phyloP scores from a whole-genome alignment of 208 protist genomes.

The Vickermania spadyakhi region DNA sequence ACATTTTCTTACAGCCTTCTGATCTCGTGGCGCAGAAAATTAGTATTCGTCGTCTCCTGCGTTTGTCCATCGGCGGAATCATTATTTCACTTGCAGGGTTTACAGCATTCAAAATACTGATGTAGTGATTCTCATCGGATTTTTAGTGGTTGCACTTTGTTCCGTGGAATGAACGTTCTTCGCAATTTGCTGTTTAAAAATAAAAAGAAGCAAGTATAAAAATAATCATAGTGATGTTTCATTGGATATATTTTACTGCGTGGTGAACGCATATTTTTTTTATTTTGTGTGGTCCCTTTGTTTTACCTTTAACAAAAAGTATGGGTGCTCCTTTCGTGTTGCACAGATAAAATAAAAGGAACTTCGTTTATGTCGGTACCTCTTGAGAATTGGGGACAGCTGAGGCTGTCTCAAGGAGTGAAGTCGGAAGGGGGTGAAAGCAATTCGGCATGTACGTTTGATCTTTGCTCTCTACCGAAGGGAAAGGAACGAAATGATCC shows the following conservation, averaged over 20 bases:
- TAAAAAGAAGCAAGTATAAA: too few species aligned
- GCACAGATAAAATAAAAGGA: too few species aligned
- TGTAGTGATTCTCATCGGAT: too few species aligned
- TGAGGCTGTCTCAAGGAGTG: constrained; percentile 21
- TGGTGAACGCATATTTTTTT: too few species aligned
- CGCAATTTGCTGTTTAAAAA: too few species aligned
- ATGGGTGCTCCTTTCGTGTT: too few species aligned
- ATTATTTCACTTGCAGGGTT: background rate
- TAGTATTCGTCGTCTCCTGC: background rate
- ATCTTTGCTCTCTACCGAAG: constrained; percentile 51
- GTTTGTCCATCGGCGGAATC: background rate
- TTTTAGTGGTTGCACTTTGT: too few species aligned
- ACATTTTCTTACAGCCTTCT: constrained; percentile 26
- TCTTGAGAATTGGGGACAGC: constrained; percentile 76
- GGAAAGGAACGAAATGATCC: constrained; percentile 31
- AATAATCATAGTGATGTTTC: too few species aligned
- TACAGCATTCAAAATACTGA: background rate
- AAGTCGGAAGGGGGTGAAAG: constrained; percentile 12
- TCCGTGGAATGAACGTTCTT: too few species aligned
- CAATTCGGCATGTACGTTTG: constrained; percentile 10
- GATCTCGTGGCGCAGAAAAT: constrained; percentile 20
- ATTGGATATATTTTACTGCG: too few species aligned
- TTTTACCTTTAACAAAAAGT: too few species aligned
- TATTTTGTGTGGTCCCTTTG: too few species aligned
- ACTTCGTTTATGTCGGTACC: constrained; percentile 27